Conservation (phyloP, 768 basidiomycete species). For the Rhodosporidiobolus odoratus region DNA sequence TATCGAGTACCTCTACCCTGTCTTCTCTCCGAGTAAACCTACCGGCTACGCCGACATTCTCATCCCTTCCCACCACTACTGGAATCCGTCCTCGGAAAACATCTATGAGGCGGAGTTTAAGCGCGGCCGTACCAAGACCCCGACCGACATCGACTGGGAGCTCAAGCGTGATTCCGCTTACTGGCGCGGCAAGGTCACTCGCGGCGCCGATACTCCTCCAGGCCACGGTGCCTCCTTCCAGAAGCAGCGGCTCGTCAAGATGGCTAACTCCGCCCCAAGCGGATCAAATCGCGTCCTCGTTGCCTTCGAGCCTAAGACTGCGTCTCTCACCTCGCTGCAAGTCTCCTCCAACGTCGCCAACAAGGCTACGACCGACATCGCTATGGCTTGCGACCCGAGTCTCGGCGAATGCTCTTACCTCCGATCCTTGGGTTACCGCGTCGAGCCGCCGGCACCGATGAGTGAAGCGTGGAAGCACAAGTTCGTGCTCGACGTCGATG, state of each 20-base stretch:
- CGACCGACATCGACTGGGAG: constrained; percentile 82
- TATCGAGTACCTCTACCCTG: constrained; percentile 78
- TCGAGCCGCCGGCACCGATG: constrained; percentile 57
- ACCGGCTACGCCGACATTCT: constrained; percentile 82
- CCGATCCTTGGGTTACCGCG: constrained; percentile 40
- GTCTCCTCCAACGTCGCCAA: constrained; percentile 65
- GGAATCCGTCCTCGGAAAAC: constrained; percentile 46
- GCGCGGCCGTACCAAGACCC: constrained; percentile 46
- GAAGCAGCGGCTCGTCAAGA: constrained; percentile 43
- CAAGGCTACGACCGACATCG: constrained; percentile 75
- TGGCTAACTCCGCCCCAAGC: constrained; percentile 36
- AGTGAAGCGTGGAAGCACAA: constrained; percentile 90
- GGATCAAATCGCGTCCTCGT: constrained; percentile 35
- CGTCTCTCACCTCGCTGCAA: constrained; percentile 50
- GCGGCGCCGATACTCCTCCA: constrained; percentile 51
- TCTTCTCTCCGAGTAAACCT: constrained; percentile 86
- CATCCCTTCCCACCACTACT: constrained; percentile 96
- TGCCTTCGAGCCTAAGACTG: constrained; percentile 50
- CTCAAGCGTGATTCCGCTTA: constrained; percentile 77
- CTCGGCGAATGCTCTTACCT: constrained; percentile 42
- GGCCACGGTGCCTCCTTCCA: constrained; percentile 41
- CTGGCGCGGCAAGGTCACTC: constrained; percentile 94
- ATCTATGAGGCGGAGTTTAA: constrained; percentile 42
- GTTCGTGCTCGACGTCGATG: constrained; percentile 84
- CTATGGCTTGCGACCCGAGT: constrained; percentile 46